Base-by-base conservation (phyloP, 371 early-diverging fungal genomes). In the Syncephalastrum sp. region DNA sequence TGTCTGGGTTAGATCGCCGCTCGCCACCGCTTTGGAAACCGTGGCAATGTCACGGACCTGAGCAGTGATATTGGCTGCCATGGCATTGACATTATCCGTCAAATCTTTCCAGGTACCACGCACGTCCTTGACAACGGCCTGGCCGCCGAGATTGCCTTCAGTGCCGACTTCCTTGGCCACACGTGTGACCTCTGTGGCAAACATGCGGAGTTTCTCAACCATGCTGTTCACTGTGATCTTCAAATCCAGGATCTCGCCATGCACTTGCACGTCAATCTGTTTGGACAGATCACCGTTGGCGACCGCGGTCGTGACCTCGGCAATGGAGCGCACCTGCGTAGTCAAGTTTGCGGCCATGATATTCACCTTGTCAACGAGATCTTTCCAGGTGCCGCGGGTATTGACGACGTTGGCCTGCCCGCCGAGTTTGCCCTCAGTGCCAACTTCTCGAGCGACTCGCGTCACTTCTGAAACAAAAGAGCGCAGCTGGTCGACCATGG, bases 371-470 rank as follows among this genome's bases (percentile, higher is more conserved):
- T 79, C 74, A 2, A 84, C 84, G 10, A 87, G 69, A 27, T 81
- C 84, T 41, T 75, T 77, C 87, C 87, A 87, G 0, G 79, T 83
- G 10, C 87, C 87, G 27, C 63, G 76, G 5, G 81, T 82, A 16
- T 65, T 74, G 19, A 75, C 61, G 0, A 84, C 85, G 1, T 42
- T 42, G 2, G 75, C 77, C 45, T 75, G 72, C 0, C 77, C 72
- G 12, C 84, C 67, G 1, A 67, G 49, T 72, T 70, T 68, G 3
- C 86, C 84, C 14, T 86, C 83, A 0, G 84, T 83, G 3, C 84
- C 84, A 1, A 70, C 57, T 53, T 81, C 79, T 21, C 63, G 61
- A 0, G 85, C 75, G 3, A 84, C 85, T 15, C 85, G 70, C 1
- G 76, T 77, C 2, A 82, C 82, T 56, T 72, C 72, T 0, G 79